phyloP scores from a whole-genome alignment of 768 basidiomycete genomes.

The Amanita phalloides region DNA sequence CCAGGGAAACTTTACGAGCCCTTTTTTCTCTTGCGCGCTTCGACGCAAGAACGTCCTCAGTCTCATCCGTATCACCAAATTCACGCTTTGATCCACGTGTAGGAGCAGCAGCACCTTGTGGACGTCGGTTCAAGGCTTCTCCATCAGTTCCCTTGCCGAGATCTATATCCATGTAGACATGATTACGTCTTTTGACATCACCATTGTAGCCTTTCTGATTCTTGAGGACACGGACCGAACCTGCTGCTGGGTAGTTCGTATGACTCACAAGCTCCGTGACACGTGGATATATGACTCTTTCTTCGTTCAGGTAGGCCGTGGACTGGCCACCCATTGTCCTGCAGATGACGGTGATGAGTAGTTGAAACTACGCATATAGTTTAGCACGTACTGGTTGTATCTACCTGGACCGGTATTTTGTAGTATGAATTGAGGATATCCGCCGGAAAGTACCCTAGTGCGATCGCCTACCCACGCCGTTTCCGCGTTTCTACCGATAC shows the following conservation, averaged over 20 bases:
- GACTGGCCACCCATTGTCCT: neutral
- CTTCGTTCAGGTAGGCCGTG: neutral
- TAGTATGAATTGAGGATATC: neutral
- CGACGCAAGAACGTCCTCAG: conserved; percentile 22
- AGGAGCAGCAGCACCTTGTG: conserved; percentile 1
- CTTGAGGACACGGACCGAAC: neutral
- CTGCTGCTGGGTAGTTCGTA: neutral
- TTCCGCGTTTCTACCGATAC: conserved; percentile 2
- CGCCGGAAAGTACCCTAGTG: neutral
- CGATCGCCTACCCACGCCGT: conserved; percentile 1
- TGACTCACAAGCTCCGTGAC: conserved; percentile 5
- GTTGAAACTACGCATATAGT: neutral
- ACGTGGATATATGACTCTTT: conserved; percentile 5
- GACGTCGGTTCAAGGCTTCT: too few relatives aligned
- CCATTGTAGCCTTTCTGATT: neutral
- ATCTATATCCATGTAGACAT: neutral
- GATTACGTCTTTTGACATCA: conserved; percentile 2
- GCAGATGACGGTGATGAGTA: neutral
- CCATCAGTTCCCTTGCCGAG: neutral
- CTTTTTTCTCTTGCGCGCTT: conserved; percentile 39
- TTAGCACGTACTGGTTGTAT: neutral
- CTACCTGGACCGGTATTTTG: conserved; percentile 2
- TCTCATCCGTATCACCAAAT: conserved; percentile 35
- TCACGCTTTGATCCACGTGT: conserved; percentile 42
- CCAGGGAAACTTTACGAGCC: conserved; percentile 41